Conservation (phyloP, 192 early-diverging fungal genomes). For the Umbelopsis isabellina region DNA sequence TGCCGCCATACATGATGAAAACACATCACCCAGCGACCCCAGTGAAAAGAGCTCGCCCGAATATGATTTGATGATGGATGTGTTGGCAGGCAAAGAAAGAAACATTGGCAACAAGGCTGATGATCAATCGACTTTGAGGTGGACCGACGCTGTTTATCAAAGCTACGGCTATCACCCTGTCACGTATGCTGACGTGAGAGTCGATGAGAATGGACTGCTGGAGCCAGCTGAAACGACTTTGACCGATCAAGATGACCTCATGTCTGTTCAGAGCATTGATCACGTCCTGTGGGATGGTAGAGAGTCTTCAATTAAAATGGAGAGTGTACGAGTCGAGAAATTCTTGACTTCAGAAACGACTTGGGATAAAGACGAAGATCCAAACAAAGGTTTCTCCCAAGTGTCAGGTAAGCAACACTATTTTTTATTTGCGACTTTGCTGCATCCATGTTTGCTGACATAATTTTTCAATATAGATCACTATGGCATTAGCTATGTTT, state of each 20-base stretch:
- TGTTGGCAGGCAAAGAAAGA: conserved; percentile 48
- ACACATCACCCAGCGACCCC: conserved; percentile 24
- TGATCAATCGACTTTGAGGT: conserved; percentile 1
- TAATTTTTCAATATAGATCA: conserved; percentile 39
- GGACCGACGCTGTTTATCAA: conserved; percentile 59
- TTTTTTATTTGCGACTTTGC: background rate
- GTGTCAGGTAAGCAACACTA: conserved; percentile 40
- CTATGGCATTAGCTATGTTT: conserved; percentile 42
- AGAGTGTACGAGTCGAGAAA: conserved; percentile 27
- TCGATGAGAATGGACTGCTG: conserved; percentile 45
- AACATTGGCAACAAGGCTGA: background rate
- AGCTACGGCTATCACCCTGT: conserved; percentile 71
- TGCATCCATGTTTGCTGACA: conserved; percentile 3
- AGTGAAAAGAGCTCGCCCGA: conserved; percentile 52
- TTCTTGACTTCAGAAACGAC: conserved; percentile 24
- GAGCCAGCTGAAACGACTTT: conserved; percentile 64
- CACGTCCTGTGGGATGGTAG: conserved; percentile 30
- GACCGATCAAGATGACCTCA: conserved; percentile 54
- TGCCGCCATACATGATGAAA: conserved; percentile 41
- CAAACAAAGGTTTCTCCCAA: conserved; percentile 36
- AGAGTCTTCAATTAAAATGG: conserved; percentile 7
- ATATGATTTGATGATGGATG: conserved; percentile 59
- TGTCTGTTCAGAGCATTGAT: conserved; percentile 43
- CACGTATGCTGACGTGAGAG: conserved; percentile 74
- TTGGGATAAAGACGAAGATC: conserved; percentile 23